Evolutionary conservation across 176 grass and related monocot species (phyloP).

Genomic region (Oryza meridionalis): DNA sequence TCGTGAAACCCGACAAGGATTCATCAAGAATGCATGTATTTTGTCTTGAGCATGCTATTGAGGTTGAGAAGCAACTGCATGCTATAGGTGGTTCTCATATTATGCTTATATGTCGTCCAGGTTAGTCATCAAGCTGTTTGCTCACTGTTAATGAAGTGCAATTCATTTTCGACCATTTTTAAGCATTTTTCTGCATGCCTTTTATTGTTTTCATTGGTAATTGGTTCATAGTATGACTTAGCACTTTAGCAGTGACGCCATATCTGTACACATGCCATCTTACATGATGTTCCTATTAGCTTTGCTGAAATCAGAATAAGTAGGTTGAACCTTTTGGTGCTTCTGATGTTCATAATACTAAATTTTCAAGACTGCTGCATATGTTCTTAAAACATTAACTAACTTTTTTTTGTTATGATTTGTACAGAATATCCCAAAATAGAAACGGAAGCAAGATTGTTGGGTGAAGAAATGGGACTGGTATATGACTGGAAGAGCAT

Average conservation of each 20-base stretch:
- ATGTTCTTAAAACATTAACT: conserved; percentile 37
- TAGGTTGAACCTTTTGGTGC: conserved; percentile 22
- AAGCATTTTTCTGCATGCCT: not conserved
- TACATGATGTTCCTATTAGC: conserved; percentile 12
- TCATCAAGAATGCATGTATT: conserved; percentile 97
- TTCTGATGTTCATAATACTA: conserved; percentile 25
- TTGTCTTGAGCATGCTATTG: conserved; percentile 92
- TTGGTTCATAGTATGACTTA: not conserved
- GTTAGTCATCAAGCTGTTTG: conserved; percentile 46
- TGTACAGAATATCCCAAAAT: conserved; percentile 89
- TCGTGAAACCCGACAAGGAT: conserved; percentile 78
- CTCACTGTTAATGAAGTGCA: conserved; percentile 14
- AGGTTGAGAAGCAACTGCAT: conserved; percentile 81
- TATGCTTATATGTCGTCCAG: conserved; percentile 86
- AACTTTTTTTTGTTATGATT: conserved; percentile 39
- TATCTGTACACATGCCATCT: not conserved
- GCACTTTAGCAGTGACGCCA: not conserved
- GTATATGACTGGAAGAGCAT: conserved; percentile 73
- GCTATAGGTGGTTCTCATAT: conserved; percentile 74
- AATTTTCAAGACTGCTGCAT: not conserved
- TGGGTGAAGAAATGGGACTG: conserved; percentile 72
- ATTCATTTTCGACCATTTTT: not conserved
- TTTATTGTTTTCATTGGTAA: not conserved
- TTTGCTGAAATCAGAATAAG: conserved; percentile 31
- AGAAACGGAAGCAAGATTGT: conserved; percentile 80